Conservation (phyloP, 495 filamentous ascomycete genomes). For the Saxophila tyrrhenica region DNA sequence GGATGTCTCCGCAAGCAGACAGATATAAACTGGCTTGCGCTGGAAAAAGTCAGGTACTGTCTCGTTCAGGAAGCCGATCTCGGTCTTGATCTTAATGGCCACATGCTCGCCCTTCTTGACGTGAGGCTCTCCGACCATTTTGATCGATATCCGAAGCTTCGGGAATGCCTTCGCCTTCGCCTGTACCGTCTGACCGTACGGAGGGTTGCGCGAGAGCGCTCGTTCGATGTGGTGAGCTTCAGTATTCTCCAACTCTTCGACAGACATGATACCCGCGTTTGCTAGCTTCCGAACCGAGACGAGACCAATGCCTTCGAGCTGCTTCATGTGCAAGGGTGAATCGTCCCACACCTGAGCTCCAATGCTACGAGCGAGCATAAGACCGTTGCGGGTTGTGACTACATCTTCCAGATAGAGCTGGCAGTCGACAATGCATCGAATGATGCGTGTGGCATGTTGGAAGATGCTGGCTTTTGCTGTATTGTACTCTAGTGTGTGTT, state of each 20-base stretch:
- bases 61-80: conserved; percentile 63
- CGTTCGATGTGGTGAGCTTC: conserved; percentile 65
- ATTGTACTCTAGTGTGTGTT: conserved; percentile 48
- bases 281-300: conserved; percentile 69
- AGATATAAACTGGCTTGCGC: conserved; percentile 52
- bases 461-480: conserved; percentile 66
- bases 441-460: conserved; percentile 58
- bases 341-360: conserved; percentile 78
- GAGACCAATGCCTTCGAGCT: conserved; percentile 71
- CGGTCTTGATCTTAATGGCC: conserved; percentile 51
- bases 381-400: conserved; percentile 50
- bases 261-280: conserved; percentile 53
- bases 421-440: conserved; percentile 81
- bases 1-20: conserved; percentile 64
- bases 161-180: conserved; percentile 61
- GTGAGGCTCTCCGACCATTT: conserved; percentile 37
- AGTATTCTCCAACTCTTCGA: conserved; percentile 57
- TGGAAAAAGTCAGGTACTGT: conserved; percentile 50
- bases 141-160: conserved; percentile 49
- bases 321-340: conserved; percentile 72
- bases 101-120: conserved; percentile 36
- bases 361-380: conserved; percentile 71
- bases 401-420: conserved; percentile 58
- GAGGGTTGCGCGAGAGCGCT: conserved; percentile 65
- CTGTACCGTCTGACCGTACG: conserved; percentile 64